Percentiles rank a stretch among this genome's conserved stretches.
phyloP scores from a whole-genome alignment of 306 rosid species.

The Fagus sylvatica region DNA sequence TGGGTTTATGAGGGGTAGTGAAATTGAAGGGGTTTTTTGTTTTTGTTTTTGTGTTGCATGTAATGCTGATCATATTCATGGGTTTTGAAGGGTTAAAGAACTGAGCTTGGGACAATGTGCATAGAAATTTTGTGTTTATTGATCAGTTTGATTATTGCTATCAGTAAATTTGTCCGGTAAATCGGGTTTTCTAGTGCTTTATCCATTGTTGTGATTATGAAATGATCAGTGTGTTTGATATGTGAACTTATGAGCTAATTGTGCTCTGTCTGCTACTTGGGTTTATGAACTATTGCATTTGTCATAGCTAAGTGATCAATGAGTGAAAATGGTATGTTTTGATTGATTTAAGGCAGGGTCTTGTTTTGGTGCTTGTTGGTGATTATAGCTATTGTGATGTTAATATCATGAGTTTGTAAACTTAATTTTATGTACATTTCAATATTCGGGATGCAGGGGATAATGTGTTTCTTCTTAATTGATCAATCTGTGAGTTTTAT shows the following conservation, averaged over 20 bases:
- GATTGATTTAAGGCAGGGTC: not conserved
- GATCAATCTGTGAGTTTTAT: not conserved
- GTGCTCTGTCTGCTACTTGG: not conserved
- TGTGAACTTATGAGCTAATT: not conserved
- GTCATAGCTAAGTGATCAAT: constrained; percentile 3
- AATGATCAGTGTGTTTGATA: not conserved
- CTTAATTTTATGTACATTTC: not conserved
- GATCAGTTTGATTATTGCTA: constrained; percentile 9
- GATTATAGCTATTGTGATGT: too few species aligned
- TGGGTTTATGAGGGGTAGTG: constrained; percentile 20
- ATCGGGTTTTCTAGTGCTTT: not conserved
- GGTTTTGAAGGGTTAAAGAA: constrained; percentile 18
- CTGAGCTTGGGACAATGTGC: constrained; percentile 49
- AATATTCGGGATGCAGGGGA: not conserved
- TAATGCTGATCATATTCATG: constrained; percentile 29
- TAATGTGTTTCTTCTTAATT: not conserved
- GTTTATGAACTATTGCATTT: not conserved
- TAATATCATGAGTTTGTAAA: not conserved
- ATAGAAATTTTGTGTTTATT: constrained; percentile 24
- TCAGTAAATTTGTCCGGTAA: constrained; percentile 1
- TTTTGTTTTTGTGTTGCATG: constrained; percentile 40
- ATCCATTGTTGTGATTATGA: not conserved
- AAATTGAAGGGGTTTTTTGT: constrained; percentile 7
- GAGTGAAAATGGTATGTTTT: not conserved
- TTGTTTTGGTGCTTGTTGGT: not conserved